Evolutionary conservation across 2,329 filamentous ascomycete species (phyloP).

Genomic region (Penicillium sp.): DNA sequence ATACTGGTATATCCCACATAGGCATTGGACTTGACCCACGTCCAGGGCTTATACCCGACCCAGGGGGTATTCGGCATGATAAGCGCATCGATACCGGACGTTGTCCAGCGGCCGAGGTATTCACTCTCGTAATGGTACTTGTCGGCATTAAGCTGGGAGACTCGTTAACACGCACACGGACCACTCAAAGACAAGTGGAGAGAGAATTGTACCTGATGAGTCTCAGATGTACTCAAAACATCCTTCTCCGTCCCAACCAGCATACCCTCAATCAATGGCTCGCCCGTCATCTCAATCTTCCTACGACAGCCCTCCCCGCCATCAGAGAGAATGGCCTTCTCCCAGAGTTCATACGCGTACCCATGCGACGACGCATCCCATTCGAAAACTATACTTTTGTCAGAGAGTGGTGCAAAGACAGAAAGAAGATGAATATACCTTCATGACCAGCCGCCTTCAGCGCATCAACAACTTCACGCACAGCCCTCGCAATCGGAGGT

Average conservation of each 20-base stretch:
- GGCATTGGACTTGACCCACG: constrained; percentile 36
- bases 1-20: constrained; percentile 40
- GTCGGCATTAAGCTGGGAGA: constrained; percentile 25
- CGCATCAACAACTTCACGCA: constrained; percentile 55
- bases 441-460: constrained; percentile 59
- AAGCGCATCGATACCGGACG: constrained; percentile 34
- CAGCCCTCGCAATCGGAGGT: constrained; percentile 59
- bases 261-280: constrained; percentile 40
- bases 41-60: constrained; percentile 35
- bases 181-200: not conserved
- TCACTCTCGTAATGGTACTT: constrained; percentile 32
- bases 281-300: constrained; percentile 31
- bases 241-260: constrained; percentile 34
- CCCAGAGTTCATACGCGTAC: constrained; percentile 34
- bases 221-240: constrained; percentile 27
- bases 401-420: not conserved
- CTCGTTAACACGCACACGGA: not conserved
- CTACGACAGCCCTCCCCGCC: constrained; percentile 33
- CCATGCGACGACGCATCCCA: constrained; percentile 34
- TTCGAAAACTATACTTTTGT: constrained; percentile 27
- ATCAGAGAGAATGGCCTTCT: constrained; percentile 36
- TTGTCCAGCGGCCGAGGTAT: constrained; percentile 34
- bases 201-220: constrained; percentile 25
- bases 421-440: constrained; percentile 43
- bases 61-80: constrained; percentile 36